A percentile compares a stretch with the other conserved stretches of the same genome.
Evolutionary conservation across 257 asterid genomes (phyloP).

Genomic region (Salvia rosmarinus): DNA sequence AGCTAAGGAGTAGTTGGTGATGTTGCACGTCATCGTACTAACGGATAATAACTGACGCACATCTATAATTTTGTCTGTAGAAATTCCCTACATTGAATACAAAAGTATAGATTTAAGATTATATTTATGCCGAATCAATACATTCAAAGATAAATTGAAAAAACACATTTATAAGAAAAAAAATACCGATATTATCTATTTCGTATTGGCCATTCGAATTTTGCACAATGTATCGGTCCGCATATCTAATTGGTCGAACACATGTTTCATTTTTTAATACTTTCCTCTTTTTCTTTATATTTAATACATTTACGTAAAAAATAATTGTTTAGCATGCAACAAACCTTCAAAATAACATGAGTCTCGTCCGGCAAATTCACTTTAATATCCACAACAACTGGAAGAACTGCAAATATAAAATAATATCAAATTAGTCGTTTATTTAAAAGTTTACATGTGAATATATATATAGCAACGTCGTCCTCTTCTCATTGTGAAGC

Average conservation of each 20-base stretch:
- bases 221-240: background rate
- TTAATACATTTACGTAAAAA: background rate
- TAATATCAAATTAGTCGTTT: background rate
- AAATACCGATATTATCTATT: background rate
- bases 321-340: conserved; percentile 17
- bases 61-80: conserved; percentile 76
- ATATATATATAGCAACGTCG: background rate
- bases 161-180: background rate
- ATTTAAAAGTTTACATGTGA: background rate
- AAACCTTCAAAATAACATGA: conserved; percentile 78
- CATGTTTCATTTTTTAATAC: background rate
- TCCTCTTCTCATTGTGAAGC: background rate
- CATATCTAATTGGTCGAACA: background rate
- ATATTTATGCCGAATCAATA: background rate
- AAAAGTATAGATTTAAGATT: background rate
- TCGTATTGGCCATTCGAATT: conserved; percentile 19
- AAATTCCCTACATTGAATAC: conserved; percentile 61
- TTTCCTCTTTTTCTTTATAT: too few relatives aligned
- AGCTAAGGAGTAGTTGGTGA: conserved; percentile 68
- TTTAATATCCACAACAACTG: conserved; percentile 80
- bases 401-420: conserved; percentile 69
- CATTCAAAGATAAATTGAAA: too few relatives aligned
- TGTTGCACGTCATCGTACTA: conserved; percentile 56
- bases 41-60: conserved; percentile 66
- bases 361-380: conserved; percentile 85